Evolutionary conservation across 179 eudicot species (phyloP), one percentile per base, ranked within the genome.

Genomic region (Patellifolia procumbens): DNA sequence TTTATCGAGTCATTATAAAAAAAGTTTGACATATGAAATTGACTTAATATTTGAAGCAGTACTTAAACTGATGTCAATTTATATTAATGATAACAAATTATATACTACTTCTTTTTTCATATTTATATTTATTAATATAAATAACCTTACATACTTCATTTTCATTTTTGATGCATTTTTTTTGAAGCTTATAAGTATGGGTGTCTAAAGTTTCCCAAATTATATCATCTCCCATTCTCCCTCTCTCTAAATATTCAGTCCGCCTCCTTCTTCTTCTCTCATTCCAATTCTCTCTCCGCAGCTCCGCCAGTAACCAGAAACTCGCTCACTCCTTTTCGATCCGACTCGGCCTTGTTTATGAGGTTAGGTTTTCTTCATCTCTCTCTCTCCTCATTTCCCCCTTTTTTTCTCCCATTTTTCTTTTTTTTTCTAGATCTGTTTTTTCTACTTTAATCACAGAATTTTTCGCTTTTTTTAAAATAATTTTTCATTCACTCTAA

Each of bases 341-440:
- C 74, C 31, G 48, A 70, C 73, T 81, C 85, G 80, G 76, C 86
- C 91, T 86, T 87, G 91, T 91, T 91, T 91, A 91, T 91, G 95
- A 91, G 95, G 95, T 90, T 74, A 26, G 34, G 4, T 11, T 15
- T 5, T 16, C 10, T 5, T 16, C 8, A 12, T 7, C 13, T 42
- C 17, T 11, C 16, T 73, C 2, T 64, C 29, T 73, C 31, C 34
- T 2, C 17, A 35, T 26, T 37, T 49, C 19, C n/a, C 19, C 52
- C 32, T 22, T 10, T 61, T 66, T 34, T 43, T 22, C 16, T 29
- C 34, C 43, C n/a, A 17, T 24, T 12, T 69, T 15, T n/a, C 10
- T 12, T 7, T 9, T 56, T 11, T 15, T 66, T 68, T 68, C 46
- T 66, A 67, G 73, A 76, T 66, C 79, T 67, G 31, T 37, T 48